Percentiles rank a stretch among this genome's conserved stretches.
Evolutionary conservation across 768 basidiomycete genomes (phyloP).

Genomic region (Naganishia friedmannii): DNA sequence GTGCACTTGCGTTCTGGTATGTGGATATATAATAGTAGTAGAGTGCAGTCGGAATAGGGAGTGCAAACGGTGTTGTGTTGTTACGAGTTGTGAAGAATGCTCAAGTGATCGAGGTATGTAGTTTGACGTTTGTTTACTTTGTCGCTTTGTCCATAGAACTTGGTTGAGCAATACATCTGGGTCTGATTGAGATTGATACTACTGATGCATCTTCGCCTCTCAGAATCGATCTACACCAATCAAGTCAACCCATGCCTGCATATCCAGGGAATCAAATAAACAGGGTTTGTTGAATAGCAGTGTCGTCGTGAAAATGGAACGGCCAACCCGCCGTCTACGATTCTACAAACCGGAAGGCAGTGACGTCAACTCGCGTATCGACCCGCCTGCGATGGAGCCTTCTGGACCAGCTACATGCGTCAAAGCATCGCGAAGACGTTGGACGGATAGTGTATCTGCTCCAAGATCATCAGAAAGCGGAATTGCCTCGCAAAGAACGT

Average conservation of each 20-base stretch:
- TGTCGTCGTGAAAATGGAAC: conserved; percentile 1
- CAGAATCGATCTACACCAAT: too few species aligned
- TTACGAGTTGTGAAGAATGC: too few species aligned
- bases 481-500: background rate
- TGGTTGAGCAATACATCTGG: background rate
- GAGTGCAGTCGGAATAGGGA: too few species aligned
- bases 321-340: conserved; percentile 9
- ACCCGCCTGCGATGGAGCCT: background rate
- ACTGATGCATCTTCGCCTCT: too few species aligned
- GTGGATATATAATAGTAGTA: too few species aligned
- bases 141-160: background rate
- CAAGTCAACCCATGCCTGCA: too few species aligned
- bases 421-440: background rate
- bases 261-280: too few species aligned
- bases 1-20: too few species aligned
- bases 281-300: background rate
- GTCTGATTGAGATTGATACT: too few species aligned
- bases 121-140: conserved; percentile 19
- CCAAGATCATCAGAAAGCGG: background rate
- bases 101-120: too few species aligned
- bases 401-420: background rate
- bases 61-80: too few species aligned
- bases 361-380: too few species aligned
- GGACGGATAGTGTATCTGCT: background rate
- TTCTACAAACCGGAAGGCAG: conserved; percentile 3